A percentile compares a stretch with the other conserved stretches of the same genome.
Conservation (phyloP, 345 rosid genomes). For the Hibiscus mutabilis region DNA sequence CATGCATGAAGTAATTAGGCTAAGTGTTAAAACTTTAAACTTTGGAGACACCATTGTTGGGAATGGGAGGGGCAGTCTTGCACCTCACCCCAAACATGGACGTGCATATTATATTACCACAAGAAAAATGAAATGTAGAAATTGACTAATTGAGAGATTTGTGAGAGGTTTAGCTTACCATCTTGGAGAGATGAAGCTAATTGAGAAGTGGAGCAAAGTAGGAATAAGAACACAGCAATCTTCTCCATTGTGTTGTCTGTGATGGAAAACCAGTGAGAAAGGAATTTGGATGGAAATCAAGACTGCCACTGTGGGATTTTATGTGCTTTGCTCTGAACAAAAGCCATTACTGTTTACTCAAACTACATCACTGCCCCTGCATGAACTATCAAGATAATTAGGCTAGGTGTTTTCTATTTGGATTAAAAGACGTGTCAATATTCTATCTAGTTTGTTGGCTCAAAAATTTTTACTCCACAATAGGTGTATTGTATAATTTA, state of each 20-base stretch:
- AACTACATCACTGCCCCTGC: constrained; percentile 36
- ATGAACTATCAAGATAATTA: not conserved
- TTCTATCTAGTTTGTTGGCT: no score
- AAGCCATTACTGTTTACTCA: constrained; percentile 19
- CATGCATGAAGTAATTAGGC: no score
- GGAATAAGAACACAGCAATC: constrained; percentile 25
- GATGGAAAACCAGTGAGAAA: not conserved
- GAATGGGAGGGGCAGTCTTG: no score
- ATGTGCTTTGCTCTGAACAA: constrained; percentile 22
- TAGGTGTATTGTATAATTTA: no score
- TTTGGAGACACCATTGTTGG: no score
- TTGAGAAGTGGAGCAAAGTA: constrained; percentile 29
- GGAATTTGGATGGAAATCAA: not conserved
- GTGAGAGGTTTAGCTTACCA: constrained; percentile 22
- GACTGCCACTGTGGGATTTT: constrained; percentile 9
- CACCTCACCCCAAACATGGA: not conserved
- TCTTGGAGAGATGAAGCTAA: constrained; percentile 31
- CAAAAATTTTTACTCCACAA: no score
- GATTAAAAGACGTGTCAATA: no score
- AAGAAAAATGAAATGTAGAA: not conserved
- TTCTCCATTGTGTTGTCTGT: constrained; percentile 28
- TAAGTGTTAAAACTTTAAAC: no score
- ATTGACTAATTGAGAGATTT: not conserved
- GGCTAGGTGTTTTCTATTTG: no score
- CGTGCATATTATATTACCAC: not conserved